Conservation (phyloP, 2,329 filamentous ascomycete genomes). For the Penicillium palitans region DNA sequence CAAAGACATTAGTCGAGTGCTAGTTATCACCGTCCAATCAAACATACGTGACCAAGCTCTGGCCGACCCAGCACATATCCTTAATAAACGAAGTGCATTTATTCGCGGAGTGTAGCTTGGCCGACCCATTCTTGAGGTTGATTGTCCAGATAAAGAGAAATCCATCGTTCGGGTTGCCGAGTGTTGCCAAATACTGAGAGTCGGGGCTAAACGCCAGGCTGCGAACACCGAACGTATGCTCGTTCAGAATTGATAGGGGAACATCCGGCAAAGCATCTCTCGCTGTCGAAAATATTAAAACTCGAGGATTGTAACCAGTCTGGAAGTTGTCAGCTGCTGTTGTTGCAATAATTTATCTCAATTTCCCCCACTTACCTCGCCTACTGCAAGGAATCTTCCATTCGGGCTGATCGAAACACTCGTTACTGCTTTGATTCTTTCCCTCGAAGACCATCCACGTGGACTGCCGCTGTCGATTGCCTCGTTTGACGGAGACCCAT, state of each 20-base stretch:
- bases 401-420: slow-evolving; percentile 86
- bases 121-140: slow-evolving; percentile 76
- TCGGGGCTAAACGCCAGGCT: slow-evolving; percentile 88
- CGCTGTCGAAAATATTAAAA: slow-evolving; percentile 81
- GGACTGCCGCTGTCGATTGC: slow-evolving; percentile 60
- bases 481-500: slow-evolving; percentile 52
- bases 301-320: slow-evolving; percentile 88
- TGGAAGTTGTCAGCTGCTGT: slow-evolving; percentile 38
- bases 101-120: slow-evolving; percentile 80
- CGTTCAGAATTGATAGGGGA: slow-evolving; percentile 80
- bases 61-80: slow-evolving; percentile 88
- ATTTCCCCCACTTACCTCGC: slow-evolving; percentile 60
- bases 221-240: slow-evolving; percentile 87
- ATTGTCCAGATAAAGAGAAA: slow-evolving; percentile 91
- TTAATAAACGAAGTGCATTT: slow-evolving; percentile 86
- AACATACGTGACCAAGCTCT: slow-evolving; percentile 69
- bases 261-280: slow-evolving; percentile 75
- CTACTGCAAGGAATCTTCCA: slow-evolving; percentile 83
- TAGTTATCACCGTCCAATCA: not conserved
- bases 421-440: slow-evolving; percentile 91
- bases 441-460: slow-evolving; percentile 82
- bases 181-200: slow-evolving; percentile 79
- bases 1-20: slow-evolving; percentile 13
- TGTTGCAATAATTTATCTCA: not conserved
- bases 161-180: slow-evolving; percentile 87